Conservation (phyloP, 768 basidiomycete species). For the Heimioporus sp. region DNA sequence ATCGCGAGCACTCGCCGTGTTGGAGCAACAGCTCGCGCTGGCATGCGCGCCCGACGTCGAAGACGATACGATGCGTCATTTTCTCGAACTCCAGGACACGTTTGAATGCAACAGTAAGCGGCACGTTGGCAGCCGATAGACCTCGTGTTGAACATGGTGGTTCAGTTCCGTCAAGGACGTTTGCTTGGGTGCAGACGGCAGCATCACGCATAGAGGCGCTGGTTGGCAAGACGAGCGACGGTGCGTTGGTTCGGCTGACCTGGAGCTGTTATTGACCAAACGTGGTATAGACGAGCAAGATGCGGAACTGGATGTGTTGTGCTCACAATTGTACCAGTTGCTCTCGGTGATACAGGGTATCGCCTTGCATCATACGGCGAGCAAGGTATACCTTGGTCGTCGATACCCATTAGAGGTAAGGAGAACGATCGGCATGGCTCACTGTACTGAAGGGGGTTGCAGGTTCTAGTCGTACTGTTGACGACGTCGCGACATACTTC, state of each 20-base stretch:
- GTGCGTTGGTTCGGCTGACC: conserved; percentile 26
- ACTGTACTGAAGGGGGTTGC: conserved; percentile 5
- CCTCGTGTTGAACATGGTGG: conserved; percentile 4
- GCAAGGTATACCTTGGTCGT: conserved; percentile 69
- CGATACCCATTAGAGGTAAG: conserved; percentile 65
- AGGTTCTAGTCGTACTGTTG: conserved; percentile 75
- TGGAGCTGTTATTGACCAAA: conserved; percentile 1
- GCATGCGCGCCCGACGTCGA: conserved; percentile 45
- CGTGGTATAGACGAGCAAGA: conserved; percentile 39
- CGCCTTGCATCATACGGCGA: conserved; percentile 61
- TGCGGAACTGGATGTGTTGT: conserved; percentile 46
- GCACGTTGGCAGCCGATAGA: neutral
- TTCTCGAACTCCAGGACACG: conserved; percentile 68
- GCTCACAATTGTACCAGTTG: conserved; percentile 53
- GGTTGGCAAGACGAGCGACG: conserved; percentile 45
- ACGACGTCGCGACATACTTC: conserved; percentile 66
- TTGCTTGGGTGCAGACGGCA: conserved; percentile 58
- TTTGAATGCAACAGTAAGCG: conserved; percentile 81
- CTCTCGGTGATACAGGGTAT: conserved; percentile 79
- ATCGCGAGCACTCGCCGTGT: conserved; percentile 49
- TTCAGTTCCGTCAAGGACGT: conserved; percentile 66
- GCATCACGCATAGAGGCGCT: conserved; percentile 50
- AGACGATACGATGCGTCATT: conserved; percentile 47
- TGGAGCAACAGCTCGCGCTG: conserved; percentile 55
- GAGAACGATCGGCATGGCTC: neutral